phyloP scores from a whole-genome alignment of 1,284 basidiomycete genomes.

The Pseudozyma tsukubaensis region DNA sequence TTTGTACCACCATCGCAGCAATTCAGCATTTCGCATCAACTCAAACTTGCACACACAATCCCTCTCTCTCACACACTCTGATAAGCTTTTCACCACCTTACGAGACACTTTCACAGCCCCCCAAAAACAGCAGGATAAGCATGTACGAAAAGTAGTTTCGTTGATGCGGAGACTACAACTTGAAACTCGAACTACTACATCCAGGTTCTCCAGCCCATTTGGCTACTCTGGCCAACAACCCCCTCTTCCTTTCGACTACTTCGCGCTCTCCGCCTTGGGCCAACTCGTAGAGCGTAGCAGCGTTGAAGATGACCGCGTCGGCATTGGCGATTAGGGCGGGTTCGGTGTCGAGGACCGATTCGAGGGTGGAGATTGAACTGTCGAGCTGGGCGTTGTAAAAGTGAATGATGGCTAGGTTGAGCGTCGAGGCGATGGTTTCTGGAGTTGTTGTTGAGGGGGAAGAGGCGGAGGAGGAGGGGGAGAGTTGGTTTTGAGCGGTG shows the following conservation, averaged over 20 bases:
- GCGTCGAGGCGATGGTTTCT: not conserved
- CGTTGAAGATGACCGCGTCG: constrained; percentile 54
- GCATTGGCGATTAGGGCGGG: constrained; percentile 12
- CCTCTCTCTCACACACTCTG: not conserved
- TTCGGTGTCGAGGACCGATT: constrained; percentile 8
- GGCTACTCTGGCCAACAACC: constrained; percentile 26
- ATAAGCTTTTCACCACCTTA: too few species aligned
- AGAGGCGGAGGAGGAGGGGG: not conserved
- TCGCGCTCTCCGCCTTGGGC: constrained; percentile 12
- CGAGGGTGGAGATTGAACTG: constrained; percentile 26
- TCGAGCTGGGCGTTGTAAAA: constrained; percentile 41
- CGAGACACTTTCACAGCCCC: too few species aligned
- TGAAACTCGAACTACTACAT: constrained; percentile 19
- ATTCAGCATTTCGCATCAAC: not conserved
- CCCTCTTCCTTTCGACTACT: constrained; percentile 32
- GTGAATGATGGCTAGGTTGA: constrained; percentile 14
- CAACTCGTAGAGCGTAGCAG: constrained; percentile 56
- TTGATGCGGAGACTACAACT: constrained; percentile 18
- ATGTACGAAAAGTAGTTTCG: not conserved
- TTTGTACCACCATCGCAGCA: constrained; percentile 12
- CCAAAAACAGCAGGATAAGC: too few species aligned
- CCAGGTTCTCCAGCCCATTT: constrained; percentile 49
- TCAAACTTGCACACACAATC: not conserved
- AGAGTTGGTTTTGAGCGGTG: not conserved
- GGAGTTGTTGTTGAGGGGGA: not conserved